These are phyloP conservation scores for Hypholoma sublateritium DNA, from an alignment of 768 basidiomycete species.

Conservation along the genomic window DNA sequence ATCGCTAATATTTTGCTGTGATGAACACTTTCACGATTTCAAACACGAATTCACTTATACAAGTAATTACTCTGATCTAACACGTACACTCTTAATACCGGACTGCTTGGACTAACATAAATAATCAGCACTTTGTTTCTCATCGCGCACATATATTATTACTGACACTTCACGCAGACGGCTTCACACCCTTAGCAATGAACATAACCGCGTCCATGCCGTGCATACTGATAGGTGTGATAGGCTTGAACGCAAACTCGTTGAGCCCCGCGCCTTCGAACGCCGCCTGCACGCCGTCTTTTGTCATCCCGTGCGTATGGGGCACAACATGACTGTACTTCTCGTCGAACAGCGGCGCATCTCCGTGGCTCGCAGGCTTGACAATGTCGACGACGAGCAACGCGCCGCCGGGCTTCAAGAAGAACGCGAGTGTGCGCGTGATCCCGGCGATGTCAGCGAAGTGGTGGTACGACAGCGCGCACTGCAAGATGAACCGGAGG, in stretches of 20 bases:
- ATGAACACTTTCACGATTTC: no score
- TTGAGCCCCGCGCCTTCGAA: constrained; percentile 25
- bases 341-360: constrained; percentile 12
- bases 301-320: constrained; percentile 29
- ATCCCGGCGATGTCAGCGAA: constrained; percentile 45
- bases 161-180: constrained; percentile 1
- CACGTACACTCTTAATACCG: no score
- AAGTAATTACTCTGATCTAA: no score
- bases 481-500: constrained; percentile 35
- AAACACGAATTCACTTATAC: no score
- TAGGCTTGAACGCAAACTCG: constrained; percentile 17
- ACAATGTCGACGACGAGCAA: constrained; percentile 57
- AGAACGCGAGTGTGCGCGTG: constrained; percentile 46
- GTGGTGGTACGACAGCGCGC: constrained; percentile 65
- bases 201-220: constrained; percentile 20
- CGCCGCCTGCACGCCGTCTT: constrained; percentile 20
- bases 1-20: no score
- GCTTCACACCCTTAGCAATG: constrained; percentile 20
- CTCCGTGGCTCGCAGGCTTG: constrained; percentile 10
- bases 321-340: constrained; percentile 26
- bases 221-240: constrained; percentile 17
- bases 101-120: no score
- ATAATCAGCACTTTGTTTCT: no score
- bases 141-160: no score
- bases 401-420: constrained; percentile 56